Evolutionary conservation across 116 monocot species (phyloP), one percentile per base, ranked within the genome.

Genomic region (Trichopus zeylanicus): DNA sequence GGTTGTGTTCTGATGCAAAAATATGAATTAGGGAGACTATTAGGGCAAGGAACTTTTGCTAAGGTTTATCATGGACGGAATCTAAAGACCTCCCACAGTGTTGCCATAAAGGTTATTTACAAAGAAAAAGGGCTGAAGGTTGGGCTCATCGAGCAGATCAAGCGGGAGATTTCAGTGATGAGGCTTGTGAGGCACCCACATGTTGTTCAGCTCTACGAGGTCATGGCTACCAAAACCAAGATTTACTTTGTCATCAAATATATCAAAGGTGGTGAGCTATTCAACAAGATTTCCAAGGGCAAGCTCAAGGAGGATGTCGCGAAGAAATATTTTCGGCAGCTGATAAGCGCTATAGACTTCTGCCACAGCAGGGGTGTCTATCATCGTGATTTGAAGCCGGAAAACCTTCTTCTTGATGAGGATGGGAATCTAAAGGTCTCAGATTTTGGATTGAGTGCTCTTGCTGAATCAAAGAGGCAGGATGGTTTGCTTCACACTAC

Each of bases 231-330:
- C 57, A 85, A 80, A 56, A 26, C 60, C 6, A 91, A 86, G 64
- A 91, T 91, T 23, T 91, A 86, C 70, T 82, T 91, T 71, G 86
- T 86, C 24, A 73, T 90, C 51, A 81, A 90, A 54, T 79, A 81
- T 63, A 73, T 77, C 11, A 81, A 74, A 38, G 86, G 86, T 20
- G 91, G 91, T 12, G 91, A 91, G 57, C 69, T 91, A 29, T 86
- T 91, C 32, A 72, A 62, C 62, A 82, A 79, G 62, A 66, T 91
- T 25, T 61, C 79, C 3, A 82, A 80, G 49, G 91, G 82, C 3
- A 75, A 62, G 67, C 77, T 86, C n/a, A 74, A 67, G 26, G 82
- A 91, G 67, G 79, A 79, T 48, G 46, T 28, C 16, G 86, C 74
- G 2, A 62, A 80, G 38, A 91, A 64, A 53, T 85, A 76, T 31